Conservation (phyloP, 2,329 filamentous ascomycete species). For the Penicillium polonicum region DNA sequence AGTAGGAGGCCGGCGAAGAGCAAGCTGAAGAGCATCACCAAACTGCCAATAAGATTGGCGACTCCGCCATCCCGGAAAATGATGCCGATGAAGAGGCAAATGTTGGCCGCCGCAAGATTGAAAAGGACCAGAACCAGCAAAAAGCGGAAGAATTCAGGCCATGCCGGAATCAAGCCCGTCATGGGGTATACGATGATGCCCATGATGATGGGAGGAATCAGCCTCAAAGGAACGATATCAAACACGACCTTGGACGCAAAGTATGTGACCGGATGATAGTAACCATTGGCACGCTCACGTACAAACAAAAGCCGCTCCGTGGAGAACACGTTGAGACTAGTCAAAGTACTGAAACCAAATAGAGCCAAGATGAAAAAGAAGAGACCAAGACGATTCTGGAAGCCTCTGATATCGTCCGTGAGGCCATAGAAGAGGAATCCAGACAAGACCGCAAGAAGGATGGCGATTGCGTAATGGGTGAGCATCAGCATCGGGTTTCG, state of each 20-base stretch:
- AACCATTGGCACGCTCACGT: constrained; percentile 91
- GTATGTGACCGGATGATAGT: constrained; percentile 91
- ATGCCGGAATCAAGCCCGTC: constrained; percentile 84
- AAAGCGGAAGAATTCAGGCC: constrained; percentile 84
- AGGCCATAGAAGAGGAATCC: constrained; percentile 96
- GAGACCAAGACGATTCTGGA: constrained; percentile 93
- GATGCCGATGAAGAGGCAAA: constrained; percentile 95
- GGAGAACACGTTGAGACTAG: constrained; percentile 89
- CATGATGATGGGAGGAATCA: constrained; percentile 92
- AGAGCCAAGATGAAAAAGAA: constrained; percentile 97
- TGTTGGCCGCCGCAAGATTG: constrained; percentile 88
- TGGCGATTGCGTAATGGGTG: constrained; percentile 96
- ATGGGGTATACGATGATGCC: constrained; percentile 96
- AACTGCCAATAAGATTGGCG: constrained; percentile 86
- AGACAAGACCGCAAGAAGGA: constrained; percentile 87
- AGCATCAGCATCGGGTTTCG: constrained; percentile 98
- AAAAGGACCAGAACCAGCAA: constrained; percentile 90
- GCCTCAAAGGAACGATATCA: constrained; percentile 89
- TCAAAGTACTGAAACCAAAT: constrained; percentile 95
- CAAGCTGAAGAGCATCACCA: constrained; percentile 96
- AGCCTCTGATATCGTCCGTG: constrained; percentile 92
- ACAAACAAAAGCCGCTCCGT: constrained; percentile 88
- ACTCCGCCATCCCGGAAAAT: constrained; percentile 88
- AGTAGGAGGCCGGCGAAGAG: constrained; percentile 91
- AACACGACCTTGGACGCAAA: constrained; percentile 97